Evolutionary conservation across 441 rosid species (phyloP).

Genomic region (Adansonia gregorii): DNA sequence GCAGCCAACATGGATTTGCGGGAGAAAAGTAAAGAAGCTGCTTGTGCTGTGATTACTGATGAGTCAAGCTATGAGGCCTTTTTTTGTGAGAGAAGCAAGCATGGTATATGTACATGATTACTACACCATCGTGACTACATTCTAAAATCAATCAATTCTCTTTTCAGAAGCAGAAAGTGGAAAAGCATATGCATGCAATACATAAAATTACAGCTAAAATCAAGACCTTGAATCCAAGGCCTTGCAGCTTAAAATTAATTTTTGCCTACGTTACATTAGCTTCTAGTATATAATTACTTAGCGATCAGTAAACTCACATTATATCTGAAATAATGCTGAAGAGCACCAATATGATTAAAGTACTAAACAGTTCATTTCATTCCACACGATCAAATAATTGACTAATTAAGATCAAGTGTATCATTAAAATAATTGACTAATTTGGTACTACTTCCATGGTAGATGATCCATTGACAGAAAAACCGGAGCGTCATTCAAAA

Average conservation of each 20-base stretch:
- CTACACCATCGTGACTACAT: background rate
- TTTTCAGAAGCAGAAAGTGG: background rate
- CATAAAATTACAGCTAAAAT: background rate
- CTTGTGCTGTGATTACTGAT: background rate
- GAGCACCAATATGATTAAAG: background rate
- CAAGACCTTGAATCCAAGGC: background rate
- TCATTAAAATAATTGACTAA: background rate
- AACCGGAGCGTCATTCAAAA: constrained; percentile 25
- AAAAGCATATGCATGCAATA: background rate
- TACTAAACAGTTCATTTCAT: background rate
- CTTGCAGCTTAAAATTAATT: background rate
- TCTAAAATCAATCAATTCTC: background rate
- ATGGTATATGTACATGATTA: background rate
- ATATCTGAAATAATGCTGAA: background rate
- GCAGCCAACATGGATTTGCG: background rate
- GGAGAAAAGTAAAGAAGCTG: background rate
- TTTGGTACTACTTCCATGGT: constrained; percentile 19
- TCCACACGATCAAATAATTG: background rate
- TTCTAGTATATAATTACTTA: background rate
- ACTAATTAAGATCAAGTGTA: background rate
- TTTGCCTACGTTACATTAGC: background rate
- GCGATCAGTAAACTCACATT: background rate
- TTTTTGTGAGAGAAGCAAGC: constrained; percentile 25
- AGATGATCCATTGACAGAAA: constrained; percentile 29
- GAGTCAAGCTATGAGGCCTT: background rate